Base-by-base conservation (phyloP, 805 yeast genomes). In the Candida nitratophila region DNA sequence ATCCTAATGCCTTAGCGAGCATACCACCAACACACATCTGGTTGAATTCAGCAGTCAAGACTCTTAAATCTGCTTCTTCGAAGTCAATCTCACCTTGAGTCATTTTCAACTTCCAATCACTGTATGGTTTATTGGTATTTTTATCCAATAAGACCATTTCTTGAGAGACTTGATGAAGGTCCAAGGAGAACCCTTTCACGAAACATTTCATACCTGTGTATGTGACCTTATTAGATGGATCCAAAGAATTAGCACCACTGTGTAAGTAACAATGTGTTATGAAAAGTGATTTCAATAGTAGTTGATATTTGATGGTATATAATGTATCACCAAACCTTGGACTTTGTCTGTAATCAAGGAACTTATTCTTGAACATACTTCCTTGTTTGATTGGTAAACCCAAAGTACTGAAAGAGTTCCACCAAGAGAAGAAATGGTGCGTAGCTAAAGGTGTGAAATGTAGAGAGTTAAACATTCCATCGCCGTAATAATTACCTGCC, bases 381-480 rank as follows among this genome's bases (percentile, higher is more conserved):
- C 98, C 97, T 39, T 76, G 71, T 42, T 95, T 74, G 15, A 88
- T 75, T 0, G 98, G 96, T 19, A 90, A 68, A 42, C 88, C 79
- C 51, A 84, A 71, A 44, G 83, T 81, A 22, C 91, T 83, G 61
- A 91, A 91, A 50, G 86, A 73, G 30, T 65, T 64, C 96, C 96
- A 90, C 98, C 98, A 93, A 4, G 62, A 57, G 55, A 79, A 80
- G 65, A 93, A 89, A 47, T 80, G 84, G 8, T 65, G 58, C 51
- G 91, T 70, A 0, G 81, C 74, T 4, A 68, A 68, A 1, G 96
- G 96, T 2, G 89, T 73, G 42, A 91, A 64, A 57, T 90, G 95
- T 38, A 86, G 73, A 1, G 89, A 71, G 63, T 90, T 91, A 52
- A 81, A 80, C 11, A 79, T 61, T 3, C 41, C 43, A 16, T 49